Evolutionary conservation across 1,139 yeast species (phyloP).

Genomic region (Magnusiomyces paraingens): DNA sequence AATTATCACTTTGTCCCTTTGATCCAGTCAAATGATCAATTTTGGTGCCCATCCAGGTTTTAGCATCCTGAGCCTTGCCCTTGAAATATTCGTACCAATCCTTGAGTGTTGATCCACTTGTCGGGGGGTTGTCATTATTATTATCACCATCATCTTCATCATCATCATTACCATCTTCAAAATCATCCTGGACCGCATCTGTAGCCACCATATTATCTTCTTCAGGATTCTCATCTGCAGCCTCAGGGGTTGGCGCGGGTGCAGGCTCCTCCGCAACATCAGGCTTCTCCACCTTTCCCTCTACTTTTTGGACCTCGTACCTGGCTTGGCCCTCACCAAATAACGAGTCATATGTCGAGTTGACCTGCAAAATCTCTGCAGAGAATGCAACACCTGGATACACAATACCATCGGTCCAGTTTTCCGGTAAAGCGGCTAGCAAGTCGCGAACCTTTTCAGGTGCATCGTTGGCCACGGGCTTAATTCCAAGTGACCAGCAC

Average conservation of each 20-base stretch:
- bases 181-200: neutral
- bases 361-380: constrained; percentile 25
- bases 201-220: neutral
- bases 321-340: constrained; percentile 16
- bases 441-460: constrained; percentile 34
- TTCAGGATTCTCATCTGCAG: neutral
- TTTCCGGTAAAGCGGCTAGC: constrained; percentile 37
- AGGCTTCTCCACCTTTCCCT: constrained; percentile 11
- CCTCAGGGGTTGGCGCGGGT: neutral
- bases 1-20: neutral
- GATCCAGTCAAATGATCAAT: neutral
- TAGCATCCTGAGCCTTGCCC: constrained; percentile 1
- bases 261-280: constrained; percentile 24
- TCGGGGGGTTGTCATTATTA: constrained; percentile 8
- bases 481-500: constrained; percentile 58
- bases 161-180: neutral
- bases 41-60: neutral
- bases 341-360: constrained; percentile 31
- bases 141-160: neutral
- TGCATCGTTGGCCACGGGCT: constrained; percentile 60
- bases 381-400: constrained; percentile 57
- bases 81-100: constrained; percentile 6
- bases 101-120: constrained; percentile 3
- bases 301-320: constrained; percentile 10
- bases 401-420: constrained; percentile 48